phyloP scores from a whole-genome alignment of 2,329 filamentous ascomycete species.

The Calonectria hongkongensis region DNA sequence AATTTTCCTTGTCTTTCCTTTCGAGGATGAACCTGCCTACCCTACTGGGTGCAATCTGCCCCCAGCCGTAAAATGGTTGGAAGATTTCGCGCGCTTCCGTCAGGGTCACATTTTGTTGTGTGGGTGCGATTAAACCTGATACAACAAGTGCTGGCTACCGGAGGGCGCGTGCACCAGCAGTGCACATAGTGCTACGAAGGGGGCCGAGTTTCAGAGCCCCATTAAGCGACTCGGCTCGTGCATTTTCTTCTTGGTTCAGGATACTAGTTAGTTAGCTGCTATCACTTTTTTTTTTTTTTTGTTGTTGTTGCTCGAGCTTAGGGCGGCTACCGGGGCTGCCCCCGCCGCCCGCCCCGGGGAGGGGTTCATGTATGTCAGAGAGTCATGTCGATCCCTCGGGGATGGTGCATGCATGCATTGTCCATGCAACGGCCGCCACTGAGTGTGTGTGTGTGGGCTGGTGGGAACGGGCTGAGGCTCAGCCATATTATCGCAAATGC shows the following conservation, averaged over 20 bases:
- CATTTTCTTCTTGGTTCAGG: too few relatives aligned
- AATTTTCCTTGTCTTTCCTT: not conserved
- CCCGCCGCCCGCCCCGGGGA: not conserved
- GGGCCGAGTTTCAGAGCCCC: not conserved
- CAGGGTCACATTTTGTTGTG: not conserved
- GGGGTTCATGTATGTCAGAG: not conserved
- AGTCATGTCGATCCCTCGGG: not conserved
- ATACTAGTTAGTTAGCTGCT: too few relatives aligned
- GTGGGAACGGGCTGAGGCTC: not conserved
- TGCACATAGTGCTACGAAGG: not conserved
- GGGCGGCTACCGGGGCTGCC: not conserved
- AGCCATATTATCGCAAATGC: not conserved
- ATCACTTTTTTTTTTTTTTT: too few relatives aligned
- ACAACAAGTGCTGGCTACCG: not conserved
- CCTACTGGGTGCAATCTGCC: not conserved
- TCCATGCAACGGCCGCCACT: conserved; percentile 1
- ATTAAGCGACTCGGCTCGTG: conserved; percentile 1
- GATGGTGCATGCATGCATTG: not conserved
- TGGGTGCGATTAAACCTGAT: conserved; percentile 14
- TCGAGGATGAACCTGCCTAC: not conserved
- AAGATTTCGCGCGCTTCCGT: not conserved
- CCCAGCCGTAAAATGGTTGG: not conserved
- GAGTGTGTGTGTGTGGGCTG: not conserved
- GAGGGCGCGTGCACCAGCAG: not conserved
- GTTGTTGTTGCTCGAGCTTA: not conserved